A percentile compares a stretch with the other conserved stretches of the same genome.
phyloP scores from a whole-genome alignment of 495 filamentous ascomycete genomes.

The Rostrohypoxylon terebratum region DNA sequence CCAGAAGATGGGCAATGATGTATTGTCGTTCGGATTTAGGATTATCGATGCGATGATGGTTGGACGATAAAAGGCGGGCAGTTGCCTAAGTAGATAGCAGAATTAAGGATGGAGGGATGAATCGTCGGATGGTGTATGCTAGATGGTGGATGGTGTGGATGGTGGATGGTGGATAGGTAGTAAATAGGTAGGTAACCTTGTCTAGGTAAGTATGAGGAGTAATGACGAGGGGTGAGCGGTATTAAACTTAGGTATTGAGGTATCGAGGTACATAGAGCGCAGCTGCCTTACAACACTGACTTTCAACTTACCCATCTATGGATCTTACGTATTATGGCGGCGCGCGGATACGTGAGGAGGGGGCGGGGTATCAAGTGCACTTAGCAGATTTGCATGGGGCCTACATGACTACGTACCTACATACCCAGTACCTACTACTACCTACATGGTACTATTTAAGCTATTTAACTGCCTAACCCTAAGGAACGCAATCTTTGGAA shows the following conservation, averaged over 20 bases:
- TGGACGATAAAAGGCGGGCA: background rate
- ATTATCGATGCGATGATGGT: background rate
- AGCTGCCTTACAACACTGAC: slow-evolving; percentile 32
- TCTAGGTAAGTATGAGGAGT: background rate
- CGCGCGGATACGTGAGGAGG: slow-evolving; percentile 37
- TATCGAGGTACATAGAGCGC: slow-evolving; percentile 8
- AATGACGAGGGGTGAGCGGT: background rate
- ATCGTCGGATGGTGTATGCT: too few species aligned
- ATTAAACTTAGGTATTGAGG: background rate
- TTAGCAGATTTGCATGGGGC: background rate
- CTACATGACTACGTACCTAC: too few species aligned
- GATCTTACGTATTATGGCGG: slow-evolving; percentile 14
- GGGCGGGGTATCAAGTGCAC: slow-evolving; percentile 38
- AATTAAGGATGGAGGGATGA: background rate
- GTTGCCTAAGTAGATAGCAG: background rate
- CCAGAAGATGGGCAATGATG: background rate
- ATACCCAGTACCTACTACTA: too few species aligned
- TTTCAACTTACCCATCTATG: slow-evolving; percentile 6
- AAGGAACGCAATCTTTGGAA: slow-evolving; percentile 5
- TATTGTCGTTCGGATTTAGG: background rate
- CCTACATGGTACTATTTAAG: too few species aligned
- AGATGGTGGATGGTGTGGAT: background rate
- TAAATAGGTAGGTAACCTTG: slow-evolving; percentile 22
- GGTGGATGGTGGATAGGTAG: background rate
- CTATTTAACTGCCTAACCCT: too few species aligned